These are phyloP conservation scores for Fusarium keratoplasticum DNA, from an alignment of 2,329 filamentous ascomycete species.

Conservation along the genomic window DNA sequence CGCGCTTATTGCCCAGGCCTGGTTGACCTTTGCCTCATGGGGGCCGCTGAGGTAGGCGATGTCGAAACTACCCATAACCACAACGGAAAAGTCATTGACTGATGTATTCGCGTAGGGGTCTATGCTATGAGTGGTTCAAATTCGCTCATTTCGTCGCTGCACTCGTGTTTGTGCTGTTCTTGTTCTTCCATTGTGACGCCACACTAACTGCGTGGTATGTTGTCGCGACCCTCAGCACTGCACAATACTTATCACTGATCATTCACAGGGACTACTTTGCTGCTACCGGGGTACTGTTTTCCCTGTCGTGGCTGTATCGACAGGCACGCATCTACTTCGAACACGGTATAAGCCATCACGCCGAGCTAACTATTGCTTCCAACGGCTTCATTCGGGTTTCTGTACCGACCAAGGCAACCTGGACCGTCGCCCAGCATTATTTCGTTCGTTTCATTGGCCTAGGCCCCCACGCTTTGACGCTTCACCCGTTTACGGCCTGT, in stretches of 20 bases:
- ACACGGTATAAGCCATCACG: neutral
- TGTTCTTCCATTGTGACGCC: neutral
- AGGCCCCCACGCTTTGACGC: neutral
- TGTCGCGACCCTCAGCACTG: neutral
- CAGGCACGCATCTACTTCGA: neutral
- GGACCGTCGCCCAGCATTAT: neutral
- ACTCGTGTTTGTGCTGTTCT: neutral
- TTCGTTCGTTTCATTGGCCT: neutral
- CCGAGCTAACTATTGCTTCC: neutral
- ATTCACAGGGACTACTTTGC: neutral
- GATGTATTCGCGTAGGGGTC: neutral
- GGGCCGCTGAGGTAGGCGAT: neutral
- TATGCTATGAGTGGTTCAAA: neutral
- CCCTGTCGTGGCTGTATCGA: neutral
- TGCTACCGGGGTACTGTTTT: neutral
- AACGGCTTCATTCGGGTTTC: neutral
- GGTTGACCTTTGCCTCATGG: neutral
- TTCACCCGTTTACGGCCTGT: neutral
- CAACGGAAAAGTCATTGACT: neutral
- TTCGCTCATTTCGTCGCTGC: neutral
- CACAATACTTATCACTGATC: neutral
- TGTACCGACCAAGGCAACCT: neutral
- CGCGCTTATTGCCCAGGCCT: neutral
- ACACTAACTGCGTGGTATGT: neutral
- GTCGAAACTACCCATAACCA: rapidly evolving